Percentiles rank a stretch among this genome's conserved stretches.
phyloP scores from a whole-genome alignment of 2,329 filamentous ascomycete genomes.

The Mycosphaerelloides madeirae region DNA sequence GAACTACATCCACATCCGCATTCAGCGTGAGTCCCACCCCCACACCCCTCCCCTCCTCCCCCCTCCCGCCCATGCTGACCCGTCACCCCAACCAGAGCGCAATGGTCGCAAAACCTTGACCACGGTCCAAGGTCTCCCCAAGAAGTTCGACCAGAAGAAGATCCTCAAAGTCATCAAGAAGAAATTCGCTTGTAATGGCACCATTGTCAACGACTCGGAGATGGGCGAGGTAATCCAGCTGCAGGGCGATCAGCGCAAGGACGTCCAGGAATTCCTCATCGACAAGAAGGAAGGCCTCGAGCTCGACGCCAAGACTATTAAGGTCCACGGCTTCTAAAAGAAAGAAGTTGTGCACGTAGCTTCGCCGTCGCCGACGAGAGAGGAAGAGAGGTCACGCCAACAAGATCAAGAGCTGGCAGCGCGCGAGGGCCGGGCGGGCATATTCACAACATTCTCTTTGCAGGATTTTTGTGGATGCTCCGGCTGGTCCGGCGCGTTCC shows the following conservation, averaged over 20 bases:
- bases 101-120: constrained; percentile 99
- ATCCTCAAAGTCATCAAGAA: constrained; percentile 99
- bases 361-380: neutral
- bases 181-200: constrained; percentile 99
- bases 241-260: constrained; percentile 98
- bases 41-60: constrained; percentile 1
- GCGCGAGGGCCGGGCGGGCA: constrained; percentile 3
- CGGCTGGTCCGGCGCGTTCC: neutral
- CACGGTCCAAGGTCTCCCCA: constrained; percentile 96
- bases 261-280: constrained; percentile 94
- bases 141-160: constrained; percentile 99
- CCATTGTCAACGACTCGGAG: constrained; percentile 89
- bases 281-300: constrained; percentile 93
- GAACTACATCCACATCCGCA: constrained; percentile 99
- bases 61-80: constrained; percentile 6
- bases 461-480: too few relatives aligned
- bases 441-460: neutral
- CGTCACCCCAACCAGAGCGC: constrained; percentile 65
- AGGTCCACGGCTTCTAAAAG: constrained; percentile 54
- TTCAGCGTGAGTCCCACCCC: constrained; percentile 72
- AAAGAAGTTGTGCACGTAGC: too few relatives aligned
- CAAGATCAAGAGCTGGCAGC: constrained; percentile 3
- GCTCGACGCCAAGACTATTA: constrained; percentile 94
- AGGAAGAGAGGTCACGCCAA: neutral
- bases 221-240: constrained; percentile 99